Evolutionary conservation across 2,329 filamentous ascomycete species (phyloP).

Genomic region (Exophiala viscosa): DNA sequence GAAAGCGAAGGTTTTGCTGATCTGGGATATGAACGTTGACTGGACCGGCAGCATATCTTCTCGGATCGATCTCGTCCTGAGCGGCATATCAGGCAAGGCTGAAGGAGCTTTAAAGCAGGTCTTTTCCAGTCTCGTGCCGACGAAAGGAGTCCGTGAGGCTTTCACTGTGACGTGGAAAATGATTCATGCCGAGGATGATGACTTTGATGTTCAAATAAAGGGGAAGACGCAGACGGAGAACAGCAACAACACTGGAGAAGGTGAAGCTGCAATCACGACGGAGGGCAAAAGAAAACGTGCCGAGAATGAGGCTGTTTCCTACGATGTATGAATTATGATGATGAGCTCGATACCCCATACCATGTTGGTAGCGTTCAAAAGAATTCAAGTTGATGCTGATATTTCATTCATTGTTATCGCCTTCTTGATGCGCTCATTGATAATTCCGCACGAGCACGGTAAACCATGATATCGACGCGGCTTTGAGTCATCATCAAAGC

Average conservation of each 20-base stretch:
- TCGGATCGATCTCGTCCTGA: constrained; percentile 13
- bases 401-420: constrained; percentile 13
- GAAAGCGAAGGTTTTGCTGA: constrained; percentile 21
- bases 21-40: constrained; percentile 22
- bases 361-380: background rate
- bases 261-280: background rate
- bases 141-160: constrained; percentile 16
- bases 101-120: constrained; percentile 15
- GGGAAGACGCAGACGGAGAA: background rate
- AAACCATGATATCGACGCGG: no score
- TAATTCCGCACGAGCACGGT: no score
- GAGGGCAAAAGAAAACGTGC: constrained; percentile 6
- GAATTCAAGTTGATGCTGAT: background rate
- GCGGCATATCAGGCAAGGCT: constrained; percentile 16
- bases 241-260: background rate
- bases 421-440: background rate
- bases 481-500: background rate
- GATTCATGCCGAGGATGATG: constrained; percentile 12
- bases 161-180: constrained; percentile 19
- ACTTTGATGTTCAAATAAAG: constrained; percentile 1
- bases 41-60: constrained; percentile 21
- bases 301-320: background rate
- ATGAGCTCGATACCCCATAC: background rate
- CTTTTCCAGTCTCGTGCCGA: constrained; percentile 18
- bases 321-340: background rate